Percentiles rank a stretch among this genome's conserved stretches.
phyloP scores from a whole-genome alignment of 2,329 filamentous ascomycete genomes.

The Cytospora schulzeri region DNA sequence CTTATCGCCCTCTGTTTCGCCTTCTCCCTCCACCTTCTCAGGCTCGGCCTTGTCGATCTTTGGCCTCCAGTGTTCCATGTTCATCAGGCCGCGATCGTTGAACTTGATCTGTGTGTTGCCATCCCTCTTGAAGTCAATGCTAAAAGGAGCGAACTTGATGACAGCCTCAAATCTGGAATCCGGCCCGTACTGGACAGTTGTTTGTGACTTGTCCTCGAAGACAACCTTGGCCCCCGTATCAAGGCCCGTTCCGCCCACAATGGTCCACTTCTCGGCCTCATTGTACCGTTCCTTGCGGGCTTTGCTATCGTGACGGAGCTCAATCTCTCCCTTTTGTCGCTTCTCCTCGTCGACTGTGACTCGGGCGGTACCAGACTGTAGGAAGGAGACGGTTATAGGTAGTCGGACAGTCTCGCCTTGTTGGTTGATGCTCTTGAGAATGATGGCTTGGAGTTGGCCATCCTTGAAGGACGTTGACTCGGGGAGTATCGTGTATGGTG shows the following conservation, averaged over 20 bases:
- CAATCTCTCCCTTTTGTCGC: slow-evolving; percentile 84
- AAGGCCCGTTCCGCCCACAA: slow-evolving; percentile 77
- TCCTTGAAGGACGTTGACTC: slow-evolving; percentile 75
- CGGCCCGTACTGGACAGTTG: slow-evolving; percentile 79
- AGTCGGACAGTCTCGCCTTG: slow-evolving; percentile 72
- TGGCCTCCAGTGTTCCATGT: slow-evolving; percentile 92
- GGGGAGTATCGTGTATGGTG: slow-evolving; percentile 77
- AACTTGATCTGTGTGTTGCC: slow-evolving; percentile 81
- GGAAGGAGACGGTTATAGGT: slow-evolving; percentile 83
- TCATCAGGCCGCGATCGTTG: slow-evolving; percentile 87
- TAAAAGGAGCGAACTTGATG: slow-evolving; percentile 81
- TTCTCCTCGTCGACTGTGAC: slow-evolving; percentile 91
- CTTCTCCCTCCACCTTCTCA: slow-evolving; percentile 57
- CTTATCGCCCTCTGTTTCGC: slow-evolving; percentile 44
- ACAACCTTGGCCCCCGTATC: slow-evolving; percentile 72
- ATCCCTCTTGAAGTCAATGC: slow-evolving; percentile 83
- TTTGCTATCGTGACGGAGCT: slow-evolving; percentile 80
- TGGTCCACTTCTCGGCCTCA: slow-evolving; percentile 81
- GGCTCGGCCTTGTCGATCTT: slow-evolving; percentile 68
- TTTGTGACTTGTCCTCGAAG: slow-evolving; percentile 65
- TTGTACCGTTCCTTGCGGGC: slow-evolving; percentile 93
- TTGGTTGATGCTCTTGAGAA: slow-evolving; percentile 76
- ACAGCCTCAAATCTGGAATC: slow-evolving; percentile 76
- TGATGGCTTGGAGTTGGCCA: slow-evolving; percentile 75
- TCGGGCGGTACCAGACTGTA: slow-evolving; percentile 84